These are phyloP conservation scores for Xylaria sp. DNA, from an alignment of 2,329 filamentous ascomycete genomes.

Conservation along the genomic window DNA sequence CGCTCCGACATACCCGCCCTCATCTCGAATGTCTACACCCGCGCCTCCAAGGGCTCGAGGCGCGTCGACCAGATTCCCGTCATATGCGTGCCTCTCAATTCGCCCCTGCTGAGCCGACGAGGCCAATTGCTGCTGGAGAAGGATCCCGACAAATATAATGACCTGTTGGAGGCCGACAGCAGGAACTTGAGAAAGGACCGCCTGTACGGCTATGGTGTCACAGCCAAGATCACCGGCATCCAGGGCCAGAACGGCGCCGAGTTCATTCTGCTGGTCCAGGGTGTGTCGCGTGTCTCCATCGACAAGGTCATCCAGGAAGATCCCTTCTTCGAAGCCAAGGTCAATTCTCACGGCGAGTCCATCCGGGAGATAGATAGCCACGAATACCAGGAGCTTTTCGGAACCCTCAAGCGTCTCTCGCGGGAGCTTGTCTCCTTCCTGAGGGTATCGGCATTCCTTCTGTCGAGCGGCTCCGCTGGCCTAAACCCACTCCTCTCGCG, in stretches of 20 bases:
- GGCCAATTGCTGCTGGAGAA: conserved; percentile 80
- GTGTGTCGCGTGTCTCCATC: conserved; percentile 78
- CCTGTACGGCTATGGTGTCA: conserved; percentile 83
- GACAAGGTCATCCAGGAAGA: conserved; percentile 79
- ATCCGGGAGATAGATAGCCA: conserved; percentile 43
- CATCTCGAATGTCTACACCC: conserved; percentile 84
- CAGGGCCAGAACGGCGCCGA: conserved; percentile 80
- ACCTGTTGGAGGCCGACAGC: conserved; percentile 63
- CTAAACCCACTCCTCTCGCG: conserved; percentile 87
- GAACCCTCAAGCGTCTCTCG: conserved; percentile 83
- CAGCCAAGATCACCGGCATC: conserved; percentile 80
- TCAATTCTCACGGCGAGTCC: conserved; percentile 57
- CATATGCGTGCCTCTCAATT: conserved; percentile 86
- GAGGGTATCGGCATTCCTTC: conserved; percentile 84
- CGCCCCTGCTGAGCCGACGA: conserved; percentile 76
- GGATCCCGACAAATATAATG: conserved; percentile 63
- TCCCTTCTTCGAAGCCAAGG: conserved; percentile 86
- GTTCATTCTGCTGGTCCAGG: conserved; percentile 87
- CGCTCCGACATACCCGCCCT: conserved; percentile 90
- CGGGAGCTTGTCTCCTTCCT: conserved; percentile 87
- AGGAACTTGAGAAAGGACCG: conserved; percentile 73
- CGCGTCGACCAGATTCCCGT: conserved; percentile 77
- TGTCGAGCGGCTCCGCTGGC: conserved; percentile 69
- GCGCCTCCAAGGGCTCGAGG: conserved; percentile 73
- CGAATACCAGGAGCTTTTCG: conserved; percentile 71